Percentiles rank a stretch among this genome's conserved stretches.
phyloP scores from a whole-genome alignment of 257 asterid genomes.

The Petunia secreta region DNA sequence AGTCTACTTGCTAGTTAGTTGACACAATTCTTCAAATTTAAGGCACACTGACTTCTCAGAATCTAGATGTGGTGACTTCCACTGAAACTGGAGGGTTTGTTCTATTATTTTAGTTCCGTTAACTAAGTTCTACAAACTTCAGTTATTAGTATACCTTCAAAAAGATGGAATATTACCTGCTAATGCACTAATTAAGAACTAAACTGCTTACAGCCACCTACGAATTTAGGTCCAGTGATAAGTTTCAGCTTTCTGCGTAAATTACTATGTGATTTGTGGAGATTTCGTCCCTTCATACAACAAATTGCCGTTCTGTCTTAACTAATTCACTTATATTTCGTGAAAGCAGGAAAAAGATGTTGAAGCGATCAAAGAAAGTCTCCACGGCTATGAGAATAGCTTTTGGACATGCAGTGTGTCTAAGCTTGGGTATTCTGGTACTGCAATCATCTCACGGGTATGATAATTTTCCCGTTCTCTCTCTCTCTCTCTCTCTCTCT shows the following conservation, averaged over 20 bases:
- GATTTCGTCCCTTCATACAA: neutral
- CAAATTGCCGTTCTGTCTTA: neutral
- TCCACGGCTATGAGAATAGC: constrained; percentile 79
- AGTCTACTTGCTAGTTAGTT: neutral
- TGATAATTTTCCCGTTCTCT: constrained; percentile 22
- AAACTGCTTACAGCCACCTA: constrained; percentile 10
- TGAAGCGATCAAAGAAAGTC: constrained; percentile 62
- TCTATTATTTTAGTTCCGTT: neutral
- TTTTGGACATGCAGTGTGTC: constrained; percentile 93
- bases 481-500: neutral
- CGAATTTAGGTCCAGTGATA: constrained; percentile 4
- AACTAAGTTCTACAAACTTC: neutral
- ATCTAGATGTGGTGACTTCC: constrained; percentile 8
- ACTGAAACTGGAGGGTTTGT: neutral
- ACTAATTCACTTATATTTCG: constrained; percentile 29
- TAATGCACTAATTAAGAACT: neutral
- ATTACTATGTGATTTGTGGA: neutral
- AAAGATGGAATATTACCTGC: neutral
- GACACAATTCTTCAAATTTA: neutral
- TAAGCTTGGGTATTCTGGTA: constrained; percentile 92
- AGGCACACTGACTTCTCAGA: neutral
- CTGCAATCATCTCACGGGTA: constrained; percentile 95
- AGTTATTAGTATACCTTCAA: neutral
- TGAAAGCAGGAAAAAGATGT: constrained; percentile 87
- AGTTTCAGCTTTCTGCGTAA: neutral